These are phyloP conservation scores for Dothidotthia symphoricarpi DNA, from an alignment of 2,329 filamentous ascomycete genomes.

Conservation along the genomic window DNA sequence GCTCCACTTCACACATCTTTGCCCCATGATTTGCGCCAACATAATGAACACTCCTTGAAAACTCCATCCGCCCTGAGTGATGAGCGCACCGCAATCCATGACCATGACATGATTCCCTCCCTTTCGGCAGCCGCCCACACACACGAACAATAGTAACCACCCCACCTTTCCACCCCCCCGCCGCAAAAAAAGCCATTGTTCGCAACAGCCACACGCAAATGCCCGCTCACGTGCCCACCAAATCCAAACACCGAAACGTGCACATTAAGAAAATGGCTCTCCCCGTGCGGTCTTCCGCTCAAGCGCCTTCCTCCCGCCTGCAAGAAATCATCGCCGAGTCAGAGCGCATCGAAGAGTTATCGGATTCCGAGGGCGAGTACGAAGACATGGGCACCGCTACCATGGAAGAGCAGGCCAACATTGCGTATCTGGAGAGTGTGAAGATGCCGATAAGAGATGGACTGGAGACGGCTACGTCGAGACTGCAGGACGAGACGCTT, in stretches of 20 bases:
- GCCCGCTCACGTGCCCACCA: conserved; percentile 10
- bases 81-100: background rate
- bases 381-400: conserved; percentile 38
- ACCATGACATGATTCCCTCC: conserved; percentile 8
- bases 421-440: conserved; percentile 31
- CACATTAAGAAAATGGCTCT: conserved; percentile 27
- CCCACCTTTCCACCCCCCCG: background rate
- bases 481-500: conserved; percentile 66
- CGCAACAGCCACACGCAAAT: conserved; percentile 19
- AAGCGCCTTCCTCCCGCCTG: conserved; percentile 23
- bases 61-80: background rate
- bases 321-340: conserved; percentile 27
- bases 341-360: conserved; percentile 38
- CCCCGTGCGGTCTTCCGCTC: conserved; percentile 18
- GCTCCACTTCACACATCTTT: conserved; percentile 6
- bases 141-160: conserved; percentile 32
- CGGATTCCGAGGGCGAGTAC: conserved; percentile 37
- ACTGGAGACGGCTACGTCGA: conserved; percentile 66
- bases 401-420: conserved; percentile 29
- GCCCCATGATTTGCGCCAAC: conserved; percentile 5
- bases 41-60: background rate
- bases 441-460: conserved; percentile 61
- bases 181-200: conserved; percentile 24
- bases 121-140: conserved; percentile 8
- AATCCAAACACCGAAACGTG: conserved; percentile 1